Evolutionary conservation across 495 filamentous ascomycete species (phyloP).

Genomic region (Penicillium turbatum): DNA sequence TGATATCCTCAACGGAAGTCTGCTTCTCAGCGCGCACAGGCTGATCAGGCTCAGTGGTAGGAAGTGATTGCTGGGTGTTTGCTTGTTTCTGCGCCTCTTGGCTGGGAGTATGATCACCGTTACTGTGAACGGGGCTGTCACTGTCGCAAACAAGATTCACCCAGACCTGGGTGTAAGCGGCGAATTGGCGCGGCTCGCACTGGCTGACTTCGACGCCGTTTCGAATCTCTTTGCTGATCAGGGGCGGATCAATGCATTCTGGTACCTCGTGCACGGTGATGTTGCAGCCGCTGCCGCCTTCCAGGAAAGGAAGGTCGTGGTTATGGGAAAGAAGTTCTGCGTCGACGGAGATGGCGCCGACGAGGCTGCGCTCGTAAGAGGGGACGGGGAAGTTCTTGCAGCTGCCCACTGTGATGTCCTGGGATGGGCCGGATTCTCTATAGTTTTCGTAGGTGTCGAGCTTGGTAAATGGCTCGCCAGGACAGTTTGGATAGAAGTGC

Average conservation of each 20-base stretch:
- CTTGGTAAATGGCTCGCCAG: conserved; percentile 21
- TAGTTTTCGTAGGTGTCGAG: conserved; percentile 28
- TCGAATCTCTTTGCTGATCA: conserved; percentile 24
- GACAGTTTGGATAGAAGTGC: conserved; percentile 38
- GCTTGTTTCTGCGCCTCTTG: conserved; percentile 7
- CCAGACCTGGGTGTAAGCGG: conserved; percentile 33
- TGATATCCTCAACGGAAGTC: conserved; percentile 1
- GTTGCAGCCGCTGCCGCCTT: conserved; percentile 24
- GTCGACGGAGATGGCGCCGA: conserved; percentile 33
- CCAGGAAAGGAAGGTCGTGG: conserved; percentile 12
- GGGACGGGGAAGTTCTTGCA: conserved; percentile 34
- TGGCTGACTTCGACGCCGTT: conserved; percentile 25
- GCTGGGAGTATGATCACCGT: neutral
- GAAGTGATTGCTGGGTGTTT: neutral
- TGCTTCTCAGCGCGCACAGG: conserved; percentile 14
- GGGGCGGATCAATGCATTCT: conserved; percentile 31
- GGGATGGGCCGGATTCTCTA: conserved; percentile 22
- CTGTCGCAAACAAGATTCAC: conserved; percentile 29
- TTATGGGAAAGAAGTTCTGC: conserved; percentile 22
- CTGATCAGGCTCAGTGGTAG: neutral
- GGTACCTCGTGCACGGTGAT: conserved; percentile 38
- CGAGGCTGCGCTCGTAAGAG: conserved; percentile 23
- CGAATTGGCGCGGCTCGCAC: conserved; percentile 26
- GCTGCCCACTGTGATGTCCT: conserved; percentile 23
- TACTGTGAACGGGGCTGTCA: neutral